Evolutionary conservation across 306 rosid genomes (phyloP).

Genomic region (Oemleria cerasiformis): DNA sequence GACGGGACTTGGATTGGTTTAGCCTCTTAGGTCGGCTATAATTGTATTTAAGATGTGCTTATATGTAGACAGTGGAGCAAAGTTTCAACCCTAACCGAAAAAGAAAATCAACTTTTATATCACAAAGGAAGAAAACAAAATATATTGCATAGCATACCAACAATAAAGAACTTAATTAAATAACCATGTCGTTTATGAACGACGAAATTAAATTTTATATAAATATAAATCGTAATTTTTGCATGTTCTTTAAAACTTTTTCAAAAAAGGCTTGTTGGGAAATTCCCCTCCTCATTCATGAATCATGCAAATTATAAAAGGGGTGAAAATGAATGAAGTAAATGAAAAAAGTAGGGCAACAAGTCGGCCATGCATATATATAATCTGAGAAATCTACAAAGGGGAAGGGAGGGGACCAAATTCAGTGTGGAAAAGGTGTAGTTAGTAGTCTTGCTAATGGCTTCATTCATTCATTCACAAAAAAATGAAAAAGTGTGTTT

Average conservation of each 20-base stretch:
- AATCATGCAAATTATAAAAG: constrained; percentile 10
- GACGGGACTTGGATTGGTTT: not conserved
- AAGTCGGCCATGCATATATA: constrained; percentile 17
- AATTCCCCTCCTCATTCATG: constrained; percentile 3
- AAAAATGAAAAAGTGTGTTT: not conserved
- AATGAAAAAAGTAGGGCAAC: constrained; percentile 1
- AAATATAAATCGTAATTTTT: not conserved
- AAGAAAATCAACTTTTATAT: not conserved
- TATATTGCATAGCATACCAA: not conserved
- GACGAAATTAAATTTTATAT: too few species aligned
- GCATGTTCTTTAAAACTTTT: not conserved
- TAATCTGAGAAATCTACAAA: not conserved
- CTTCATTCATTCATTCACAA: constrained; percentile 8
- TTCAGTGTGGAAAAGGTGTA: constrained; percentile 11
- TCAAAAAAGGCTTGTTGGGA: constrained; percentile 1
- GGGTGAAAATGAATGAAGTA: not conserved
- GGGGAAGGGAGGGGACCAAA: not conserved
- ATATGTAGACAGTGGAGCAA: not conserved
- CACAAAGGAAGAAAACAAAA: not conserved
- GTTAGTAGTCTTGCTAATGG: not conserved
- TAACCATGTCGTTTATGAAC: too few species aligned
- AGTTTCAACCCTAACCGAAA: not conserved
- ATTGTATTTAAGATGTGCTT: not conserved
- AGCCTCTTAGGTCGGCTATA: not conserved
- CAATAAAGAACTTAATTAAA: too few species aligned